Conservation (phyloP, 208 protist species). For the Leishmania mexicana region DNA sequence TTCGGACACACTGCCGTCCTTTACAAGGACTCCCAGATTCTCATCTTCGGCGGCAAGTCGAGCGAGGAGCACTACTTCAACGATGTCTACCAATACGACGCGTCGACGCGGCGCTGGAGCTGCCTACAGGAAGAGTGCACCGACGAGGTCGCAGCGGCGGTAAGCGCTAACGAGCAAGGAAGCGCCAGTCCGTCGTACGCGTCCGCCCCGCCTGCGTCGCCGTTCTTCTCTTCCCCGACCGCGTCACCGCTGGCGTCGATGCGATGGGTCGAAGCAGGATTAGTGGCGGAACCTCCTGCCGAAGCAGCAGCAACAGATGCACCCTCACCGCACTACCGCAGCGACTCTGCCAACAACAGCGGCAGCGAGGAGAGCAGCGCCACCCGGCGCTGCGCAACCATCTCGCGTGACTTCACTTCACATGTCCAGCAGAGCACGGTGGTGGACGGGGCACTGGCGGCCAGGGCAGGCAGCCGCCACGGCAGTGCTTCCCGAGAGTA, state of each 20-base stretch:
- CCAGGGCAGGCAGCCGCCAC: not conserved
- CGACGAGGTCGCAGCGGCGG: not conserved
- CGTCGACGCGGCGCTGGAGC: slow-evolving; percentile 27
- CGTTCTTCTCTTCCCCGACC: not conserved
- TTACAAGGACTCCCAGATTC: slow-evolving; percentile 42
- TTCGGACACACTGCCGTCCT: slow-evolving; percentile 75
- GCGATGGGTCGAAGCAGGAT: not conserved
- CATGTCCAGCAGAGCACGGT: not conserved
- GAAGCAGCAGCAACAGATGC: not conserved
- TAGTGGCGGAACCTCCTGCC: not conserved
- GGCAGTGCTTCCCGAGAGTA: not conserved
- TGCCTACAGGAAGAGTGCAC: slow-evolving; percentile 8
- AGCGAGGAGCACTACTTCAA: slow-evolving; percentile 38
- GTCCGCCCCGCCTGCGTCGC: slow-evolving; percentile 2
- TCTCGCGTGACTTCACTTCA: not conserved
- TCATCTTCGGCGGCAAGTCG: slow-evolving; percentile 62
- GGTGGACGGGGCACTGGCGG: not conserved
- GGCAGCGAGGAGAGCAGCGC: not conserved
- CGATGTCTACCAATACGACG: slow-evolving; percentile 49
- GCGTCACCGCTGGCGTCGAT: not conserved
- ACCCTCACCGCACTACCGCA: slow-evolving; percentile 1
- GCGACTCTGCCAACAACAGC: not conserved
- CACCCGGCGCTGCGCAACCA: not conserved
- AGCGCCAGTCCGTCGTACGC: slow-evolving; percentile 9
- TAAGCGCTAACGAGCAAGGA: not conserved